Evolutionary conservation across 2,329 filamentous ascomycete genomes (phyloP).

Genomic region (Alternaria longipes): DNA sequence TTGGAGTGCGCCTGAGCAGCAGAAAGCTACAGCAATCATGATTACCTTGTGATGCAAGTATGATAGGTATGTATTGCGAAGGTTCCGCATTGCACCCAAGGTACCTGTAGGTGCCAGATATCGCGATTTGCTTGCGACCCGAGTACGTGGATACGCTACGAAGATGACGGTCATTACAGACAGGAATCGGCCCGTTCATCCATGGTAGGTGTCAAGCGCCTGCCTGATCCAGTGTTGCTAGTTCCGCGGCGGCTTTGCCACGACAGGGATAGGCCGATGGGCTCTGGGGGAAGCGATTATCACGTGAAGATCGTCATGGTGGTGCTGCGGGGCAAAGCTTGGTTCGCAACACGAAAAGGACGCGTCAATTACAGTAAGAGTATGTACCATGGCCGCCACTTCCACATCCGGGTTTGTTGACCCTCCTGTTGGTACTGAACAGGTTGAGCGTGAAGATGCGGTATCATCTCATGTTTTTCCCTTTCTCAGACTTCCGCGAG

Average conservation of each 20-base stretch:
- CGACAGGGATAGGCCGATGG: conserved; percentile 4
- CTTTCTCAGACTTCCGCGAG: conserved; percentile 47
- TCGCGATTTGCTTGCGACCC: conserved; percentile 10
- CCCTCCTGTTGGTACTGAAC: conserved; percentile 1
- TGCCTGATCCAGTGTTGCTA: conserved; percentile 21
- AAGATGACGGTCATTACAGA: conserved; percentile 17
- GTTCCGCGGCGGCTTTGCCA: conserved; percentile 10
- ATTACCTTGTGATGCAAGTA: conserved; percentile 10
- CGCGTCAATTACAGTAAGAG: conserved; percentile 16
- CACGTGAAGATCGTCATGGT: conserved; percentile 23
- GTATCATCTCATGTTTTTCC: conserved; percentile 27
- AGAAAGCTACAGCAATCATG: conserved; percentile 4
- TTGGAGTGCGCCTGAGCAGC: neutral
- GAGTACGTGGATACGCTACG: conserved; percentile 19
- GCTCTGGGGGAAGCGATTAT: conserved; percentile 4
- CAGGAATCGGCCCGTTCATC: conserved; percentile 26
- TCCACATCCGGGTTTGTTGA: neutral
- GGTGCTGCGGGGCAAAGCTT: conserved; percentile 24
- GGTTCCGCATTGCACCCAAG: conserved; percentile 15
- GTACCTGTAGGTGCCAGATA: neutral
- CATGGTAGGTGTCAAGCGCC: conserved; percentile 24
- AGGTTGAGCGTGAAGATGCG: conserved; percentile 10
- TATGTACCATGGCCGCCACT: conserved; percentile 25
- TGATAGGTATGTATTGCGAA: conserved; percentile 3
- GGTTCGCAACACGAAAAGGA: conserved; percentile 27